phyloP scores from a whole-genome alignment of 2,329 filamentous ascomycete genomes.

The Westerdykella aurantiaca region DNA sequence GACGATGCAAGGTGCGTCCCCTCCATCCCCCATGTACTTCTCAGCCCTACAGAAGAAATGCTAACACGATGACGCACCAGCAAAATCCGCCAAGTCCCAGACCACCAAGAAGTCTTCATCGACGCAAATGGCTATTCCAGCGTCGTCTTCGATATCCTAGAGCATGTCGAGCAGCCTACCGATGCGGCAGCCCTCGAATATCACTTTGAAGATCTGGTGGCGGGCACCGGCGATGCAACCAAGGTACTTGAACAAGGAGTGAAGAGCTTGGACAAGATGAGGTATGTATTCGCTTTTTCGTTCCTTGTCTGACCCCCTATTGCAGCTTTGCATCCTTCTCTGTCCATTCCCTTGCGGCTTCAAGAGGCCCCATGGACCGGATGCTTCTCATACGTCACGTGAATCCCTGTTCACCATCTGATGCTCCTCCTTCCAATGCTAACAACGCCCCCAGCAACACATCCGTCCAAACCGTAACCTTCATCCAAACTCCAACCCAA shows the following conservation, averaged over 20 bases:
- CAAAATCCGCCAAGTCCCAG: conserved; percentile 67
- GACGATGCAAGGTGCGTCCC: conserved; percentile 63
- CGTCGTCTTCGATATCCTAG: conserved; percentile 85
- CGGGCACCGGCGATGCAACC: conserved; percentile 30
- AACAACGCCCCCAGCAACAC: conserved; percentile 33
- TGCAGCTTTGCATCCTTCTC: neutral
- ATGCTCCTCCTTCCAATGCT: conserved; percentile 3
- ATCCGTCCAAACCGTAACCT: conserved; percentile 64
- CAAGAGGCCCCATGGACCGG: neutral
- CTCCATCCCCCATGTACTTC: conserved; percentile 6
- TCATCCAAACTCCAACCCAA: conserved; percentile 45
- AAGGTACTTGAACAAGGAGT: conserved; percentile 29
- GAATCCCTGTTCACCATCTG: too few relatives aligned
- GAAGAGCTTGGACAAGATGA: conserved; percentile 29
- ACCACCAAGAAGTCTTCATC: conserved; percentile 90
- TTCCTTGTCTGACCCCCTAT: neutral
- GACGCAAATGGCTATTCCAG: conserved; percentile 76
- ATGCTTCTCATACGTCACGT: neutral
- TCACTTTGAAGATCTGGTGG: conserved; percentile 47
- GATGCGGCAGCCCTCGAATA: conserved; percentile 60
- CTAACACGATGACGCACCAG: conserved; percentile 38
- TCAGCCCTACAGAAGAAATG: neutral
- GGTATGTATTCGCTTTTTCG: conserved; percentile 13
- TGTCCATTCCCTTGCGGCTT: neutral
- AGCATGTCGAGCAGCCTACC: conserved; percentile 65